Evolutionary conservation across 2,329 filamentous ascomycete genomes (phyloP).

Genomic region (Aspergillus calidoustus): DNA sequence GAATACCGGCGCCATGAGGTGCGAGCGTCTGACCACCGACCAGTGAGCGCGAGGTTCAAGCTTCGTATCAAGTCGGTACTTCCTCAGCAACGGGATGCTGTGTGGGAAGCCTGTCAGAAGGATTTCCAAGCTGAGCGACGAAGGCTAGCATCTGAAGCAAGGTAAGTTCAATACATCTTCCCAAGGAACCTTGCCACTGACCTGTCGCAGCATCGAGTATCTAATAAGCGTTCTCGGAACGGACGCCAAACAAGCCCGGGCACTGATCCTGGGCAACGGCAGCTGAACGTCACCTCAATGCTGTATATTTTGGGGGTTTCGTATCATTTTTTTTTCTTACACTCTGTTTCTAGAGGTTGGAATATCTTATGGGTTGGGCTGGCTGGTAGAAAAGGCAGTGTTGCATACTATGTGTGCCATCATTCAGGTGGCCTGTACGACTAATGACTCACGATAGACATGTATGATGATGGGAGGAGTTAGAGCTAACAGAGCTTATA

Average conservation of each 20-base stretch:
- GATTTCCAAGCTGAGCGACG: conserved; percentile 74
- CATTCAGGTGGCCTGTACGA: conserved; percentile 34
- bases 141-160: conserved; percentile 71
- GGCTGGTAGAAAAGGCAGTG: conserved; percentile 3
- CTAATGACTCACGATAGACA: conserved; percentile 46
- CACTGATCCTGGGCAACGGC: conserved; percentile 42
- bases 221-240: conserved; percentile 66
- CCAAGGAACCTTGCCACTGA: conserved; percentile 16
- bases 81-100: conserved; percentile 64
- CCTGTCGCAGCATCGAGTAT: conserved; percentile 61
- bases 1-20: conserved; percentile 91
- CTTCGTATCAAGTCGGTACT: conserved; percentile 84
- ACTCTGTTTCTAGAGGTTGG: conserved; percentile 10
- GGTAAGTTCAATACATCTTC: conserved; percentile 55
- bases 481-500: conserved; percentile 13
- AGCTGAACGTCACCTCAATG: conserved; percentile 17
- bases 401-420: conserved; percentile 3
- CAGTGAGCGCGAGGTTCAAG: conserved; percentile 83
- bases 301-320: conserved; percentile 8
- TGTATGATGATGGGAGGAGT: conserved; percentile 39
- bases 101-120: conserved; percentile 75
- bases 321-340: conserved; percentile 11
- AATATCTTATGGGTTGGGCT: conserved; percentile 11
- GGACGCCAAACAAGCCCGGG: conserved; percentile 57
- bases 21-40: conserved; percentile 86